Evolutionary conservation across 2,329 filamentous ascomycete genomes (phyloP), one percentile per base, ranked within the genome.

Genomic region (Boeremia lycopersici): DNA sequence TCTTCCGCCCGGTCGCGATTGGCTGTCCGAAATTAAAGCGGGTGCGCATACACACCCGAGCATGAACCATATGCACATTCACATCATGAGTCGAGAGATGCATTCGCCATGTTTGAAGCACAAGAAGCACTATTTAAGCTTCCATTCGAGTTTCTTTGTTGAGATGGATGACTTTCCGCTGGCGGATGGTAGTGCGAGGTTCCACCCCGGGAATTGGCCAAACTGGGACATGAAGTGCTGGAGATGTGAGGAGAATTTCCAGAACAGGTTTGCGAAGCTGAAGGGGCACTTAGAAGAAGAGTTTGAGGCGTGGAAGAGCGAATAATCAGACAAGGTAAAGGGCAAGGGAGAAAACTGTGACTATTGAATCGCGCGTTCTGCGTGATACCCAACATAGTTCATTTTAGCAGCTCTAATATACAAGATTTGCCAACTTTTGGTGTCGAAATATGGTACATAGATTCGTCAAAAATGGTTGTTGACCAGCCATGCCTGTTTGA

Each of bases 1-100:
- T 0, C 65, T 71, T 0, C 92, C 92, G 0, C 59, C 70, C 0
- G 93, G 92, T 0, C 82, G 93, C 23, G 87, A 97, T 76, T 98
- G 92, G 90, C 76, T 79, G 35, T 77, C 79, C 11, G 91, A 95
- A 25, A 82, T 98, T 43, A 83, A 85, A 44, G 83, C 87, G 17
- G 95, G 95, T 12, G 84, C 96, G 7, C 95, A 99, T 76, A 89
- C 91, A 3, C 86, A 88, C 63, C 95, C 95, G 3, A 93, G 89
- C 51, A 98, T 99, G 95, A 88, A 85, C 60, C 91, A 98, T 73
- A 72, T 98, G 49, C 95, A 99, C 75, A 81, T 98, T 4, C 95
- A 99, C 74, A 86, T 98, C 28, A 77, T 98, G 53, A 91, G 89
- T 34, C 80, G 85, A 15, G 95, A 99, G 72, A 88, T 90, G 81